Evolutionary conservation across 768 basidiomycete species (phyloP).

Genomic region (Rhodotorula babjevae): DNA sequence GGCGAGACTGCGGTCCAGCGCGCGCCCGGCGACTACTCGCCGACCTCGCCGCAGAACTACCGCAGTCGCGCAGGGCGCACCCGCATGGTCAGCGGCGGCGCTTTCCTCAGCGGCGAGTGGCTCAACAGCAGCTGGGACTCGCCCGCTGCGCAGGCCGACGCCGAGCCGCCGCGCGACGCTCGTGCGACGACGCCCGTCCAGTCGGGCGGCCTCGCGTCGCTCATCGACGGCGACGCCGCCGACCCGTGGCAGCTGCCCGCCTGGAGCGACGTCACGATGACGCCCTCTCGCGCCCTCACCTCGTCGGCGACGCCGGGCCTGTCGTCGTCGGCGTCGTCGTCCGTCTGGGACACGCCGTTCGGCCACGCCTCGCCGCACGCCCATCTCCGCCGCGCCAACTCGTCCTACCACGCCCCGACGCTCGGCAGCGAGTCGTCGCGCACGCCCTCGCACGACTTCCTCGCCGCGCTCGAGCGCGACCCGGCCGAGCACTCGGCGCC

Average conservation of each 20-base stretch:
- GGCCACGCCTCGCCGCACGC: conserved; percentile 1
- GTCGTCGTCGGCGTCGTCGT: neutral
- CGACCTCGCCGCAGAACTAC: conserved; percentile 27
- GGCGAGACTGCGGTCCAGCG: conserved; percentile 1
- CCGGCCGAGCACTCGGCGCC: neutral
- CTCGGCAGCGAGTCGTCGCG: neutral
- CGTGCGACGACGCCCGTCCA: neutral
- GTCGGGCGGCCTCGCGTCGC: neutral
- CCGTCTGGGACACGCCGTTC: conserved; percentile 20
- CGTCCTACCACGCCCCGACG: neutral
- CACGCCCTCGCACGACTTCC: conserved; percentile 16
- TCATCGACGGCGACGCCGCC: neutral
- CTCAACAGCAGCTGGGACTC: neutral
- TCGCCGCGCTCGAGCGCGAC: conserved; percentile 5
- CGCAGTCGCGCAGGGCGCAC: conserved; percentile 21
- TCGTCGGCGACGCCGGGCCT: neutral
- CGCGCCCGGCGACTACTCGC: conserved; percentile 30
- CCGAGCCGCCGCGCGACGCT: neutral
- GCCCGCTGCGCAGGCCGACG: neutral
- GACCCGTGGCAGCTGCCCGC: neutral
- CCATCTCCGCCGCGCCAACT: neutral
- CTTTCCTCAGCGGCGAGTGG: conserved; percentile 17
- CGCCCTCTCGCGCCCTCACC: conserved; percentile 25
- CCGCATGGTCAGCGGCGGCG: conserved; percentile 17
- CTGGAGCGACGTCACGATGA: conserved; percentile 27